Evolutionary conservation across 2,329 filamentous ascomycete genomes (phyloP).

Genomic region (Aureobasidium sp.): DNA sequence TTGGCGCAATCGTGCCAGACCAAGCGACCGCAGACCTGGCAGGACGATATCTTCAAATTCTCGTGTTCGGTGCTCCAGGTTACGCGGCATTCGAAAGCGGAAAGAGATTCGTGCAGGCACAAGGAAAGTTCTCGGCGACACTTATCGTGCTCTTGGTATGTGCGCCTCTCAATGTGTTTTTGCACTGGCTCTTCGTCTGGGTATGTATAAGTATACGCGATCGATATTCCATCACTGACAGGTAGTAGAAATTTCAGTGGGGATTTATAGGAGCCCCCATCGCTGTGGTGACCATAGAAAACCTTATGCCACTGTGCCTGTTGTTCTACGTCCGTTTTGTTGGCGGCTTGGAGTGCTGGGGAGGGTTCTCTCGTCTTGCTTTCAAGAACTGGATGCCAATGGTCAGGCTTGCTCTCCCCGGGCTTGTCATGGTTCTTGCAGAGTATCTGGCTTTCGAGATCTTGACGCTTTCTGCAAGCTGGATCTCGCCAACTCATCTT

Average conservation of each 20-base stretch:
- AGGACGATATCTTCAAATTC: constrained; percentile 60
- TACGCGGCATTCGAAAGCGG: constrained; percentile 67
- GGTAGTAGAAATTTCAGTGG: constrained; percentile 40
- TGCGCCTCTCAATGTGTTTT: constrained; percentile 66
- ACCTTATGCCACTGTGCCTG: constrained; percentile 58
- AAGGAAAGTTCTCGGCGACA: constrained; percentile 72
- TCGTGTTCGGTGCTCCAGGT: constrained; percentile 61
- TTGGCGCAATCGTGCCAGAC: constrained; percentile 59
- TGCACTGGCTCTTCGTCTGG: constrained; percentile 78
- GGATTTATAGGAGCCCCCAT: constrained; percentile 73
- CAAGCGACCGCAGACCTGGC: constrained; percentile 59
- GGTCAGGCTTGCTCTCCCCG: constrained; percentile 77
- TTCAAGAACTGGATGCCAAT: constrained; percentile 70
- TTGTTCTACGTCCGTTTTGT: constrained; percentile 65
- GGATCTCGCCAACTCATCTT: constrained; percentile 67
- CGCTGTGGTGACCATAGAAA: constrained; percentile 66
- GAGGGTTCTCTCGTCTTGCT: constrained; percentile 59
- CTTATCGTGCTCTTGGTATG: constrained; percentile 74
- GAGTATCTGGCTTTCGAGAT: constrained; percentile 90
- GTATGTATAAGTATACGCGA: constrained; percentile 28
- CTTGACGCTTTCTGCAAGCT: constrained; percentile 70
- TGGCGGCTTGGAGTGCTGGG: constrained; percentile 65
- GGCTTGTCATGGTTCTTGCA: constrained; percentile 85
- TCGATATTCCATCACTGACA: neutral
- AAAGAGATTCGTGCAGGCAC: constrained; percentile 80